Base-by-base conservation (phyloP, 179 eudicot genomes). In the Nepenthes alata region DNA sequence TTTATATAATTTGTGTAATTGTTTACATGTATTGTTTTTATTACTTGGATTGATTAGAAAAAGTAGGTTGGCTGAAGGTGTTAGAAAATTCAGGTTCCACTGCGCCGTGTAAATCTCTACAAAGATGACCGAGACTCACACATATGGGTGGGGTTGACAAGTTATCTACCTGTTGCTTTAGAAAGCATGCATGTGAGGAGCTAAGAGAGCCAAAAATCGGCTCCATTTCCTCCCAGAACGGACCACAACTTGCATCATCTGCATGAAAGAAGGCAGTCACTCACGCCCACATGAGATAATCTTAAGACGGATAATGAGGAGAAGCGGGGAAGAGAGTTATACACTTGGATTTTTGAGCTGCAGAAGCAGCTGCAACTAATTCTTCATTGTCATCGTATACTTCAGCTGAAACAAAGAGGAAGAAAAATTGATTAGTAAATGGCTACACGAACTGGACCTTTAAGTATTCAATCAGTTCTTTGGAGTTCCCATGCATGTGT, bases 321-420 rank as follows among this genome's bases (percentile, higher is more conserved):
- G 25, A 25, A 5, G 6, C 51, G 47, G 12, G 16, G 41, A 55
- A 49, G 6, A 12, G 52, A 45, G 52, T 35, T 74, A 57, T 80
- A 93, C 98, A 35, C 68, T 69, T 80, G 59, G 93, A 80, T 75
- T 70, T 76, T 57, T 81, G 81, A 57, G 98, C 93, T 55, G 80
- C 72, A 68, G 82, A 76, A 50, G 93, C 98, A 70, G 96, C 95
- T 55, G 80, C 75, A 62, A 86, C 63, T 67, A 86, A 75, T 62
- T 93, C 98, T 71, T 93, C 96, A 60, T 50, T 90, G 65, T 93
- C 98, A 74, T 86, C 93, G 60, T 87, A 84, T 51, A 89, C 78
- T 76, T 86, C 89, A 59, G 62, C 80, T 75, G 72, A 10, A 59
- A 15, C 51, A 50, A 16, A 7, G 35, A 64, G 25, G 1, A 25